Evolutionary conservation across 192 early-diverging fungal genomes (phyloP).

Genomic region (Gryganskiella cystojenkinii): DNA sequence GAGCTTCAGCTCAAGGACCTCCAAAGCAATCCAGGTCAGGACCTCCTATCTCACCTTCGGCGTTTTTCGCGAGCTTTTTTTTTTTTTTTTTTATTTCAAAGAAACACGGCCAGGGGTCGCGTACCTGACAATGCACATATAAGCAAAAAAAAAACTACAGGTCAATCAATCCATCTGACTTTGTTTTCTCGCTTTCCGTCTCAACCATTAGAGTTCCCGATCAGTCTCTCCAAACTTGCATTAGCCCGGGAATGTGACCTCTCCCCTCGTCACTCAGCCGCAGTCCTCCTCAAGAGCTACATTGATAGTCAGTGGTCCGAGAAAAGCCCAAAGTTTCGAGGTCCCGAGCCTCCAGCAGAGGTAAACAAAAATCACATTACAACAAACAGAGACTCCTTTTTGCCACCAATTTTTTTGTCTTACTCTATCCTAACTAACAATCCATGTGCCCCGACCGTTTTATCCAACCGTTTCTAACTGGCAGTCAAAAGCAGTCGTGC

Average conservation of each 20-base stretch:
- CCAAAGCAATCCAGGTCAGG: conserved; percentile 63
- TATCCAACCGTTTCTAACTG: no score
- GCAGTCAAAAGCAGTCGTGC: conserved; percentile 67
- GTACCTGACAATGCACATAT: not conserved
- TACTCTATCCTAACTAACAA: not conserved
- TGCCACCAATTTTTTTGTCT: not conserved
- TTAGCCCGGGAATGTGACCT: conserved; percentile 65
- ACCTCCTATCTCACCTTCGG: not conserved
- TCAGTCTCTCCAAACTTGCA: conserved; percentile 71
- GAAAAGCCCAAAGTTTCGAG: conserved; percentile 59
- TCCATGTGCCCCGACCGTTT: not conserved
- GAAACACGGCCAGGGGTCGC: no score
- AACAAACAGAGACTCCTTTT: not conserved
- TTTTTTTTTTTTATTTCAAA: no score
- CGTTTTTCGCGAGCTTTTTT: no score
- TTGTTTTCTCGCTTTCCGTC: not conserved
- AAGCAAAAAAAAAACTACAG: no score
- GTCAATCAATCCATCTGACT: not conserved
- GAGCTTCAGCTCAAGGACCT: conserved; percentile 77
- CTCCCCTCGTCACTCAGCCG: conserved; percentile 74
- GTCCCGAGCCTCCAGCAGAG: conserved; percentile 65
- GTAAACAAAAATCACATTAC: conserved; percentile 22
- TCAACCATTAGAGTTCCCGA: conserved; percentile 64
- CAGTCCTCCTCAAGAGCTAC: conserved; percentile 76
- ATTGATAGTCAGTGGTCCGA: conserved; percentile 78